phyloP scores from a whole-genome alignment of 352 stramenopile genomes.

The Phytophthora palmivora region DNA sequence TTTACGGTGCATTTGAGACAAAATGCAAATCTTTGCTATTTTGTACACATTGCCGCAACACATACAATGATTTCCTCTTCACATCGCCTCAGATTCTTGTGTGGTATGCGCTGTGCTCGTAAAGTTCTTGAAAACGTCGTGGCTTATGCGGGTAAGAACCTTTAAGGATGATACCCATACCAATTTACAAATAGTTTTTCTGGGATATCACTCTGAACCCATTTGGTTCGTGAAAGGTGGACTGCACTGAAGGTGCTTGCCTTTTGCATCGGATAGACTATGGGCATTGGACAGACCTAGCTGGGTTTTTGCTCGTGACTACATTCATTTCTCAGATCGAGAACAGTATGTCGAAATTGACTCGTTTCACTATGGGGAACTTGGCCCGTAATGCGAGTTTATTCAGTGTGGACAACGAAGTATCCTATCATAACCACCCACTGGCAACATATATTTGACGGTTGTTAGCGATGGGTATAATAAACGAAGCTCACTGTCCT shows the following conservation, averaged over 20 bases:
- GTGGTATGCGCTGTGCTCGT: too few species aligned
- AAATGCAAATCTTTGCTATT: too few species aligned
- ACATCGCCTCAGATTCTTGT: too few species aligned
- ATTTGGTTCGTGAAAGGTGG: constrained; percentile 11
- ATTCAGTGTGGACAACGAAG: too few species aligned
- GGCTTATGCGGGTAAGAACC: too few species aligned
- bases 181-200: neutral
- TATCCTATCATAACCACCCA: too few species aligned
- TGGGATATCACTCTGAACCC: constrained; percentile 20
- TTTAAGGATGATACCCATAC: constrained; percentile 1
- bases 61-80: too few species aligned
- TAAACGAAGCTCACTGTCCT: too few species aligned
- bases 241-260: neutral
- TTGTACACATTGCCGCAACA: too few species aligned
- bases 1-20: constrained; percentile 9
- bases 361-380: neutral
- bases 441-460: neutral
- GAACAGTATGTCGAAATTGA: constrained; percentile 1
- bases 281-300: neutral
- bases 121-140: too few species aligned
- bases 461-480: neutral
- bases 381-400: too few species aligned
- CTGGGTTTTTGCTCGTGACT: constrained; percentile 2
- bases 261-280: constrained; percentile 2
- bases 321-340: constrained; percentile 22